Percentiles rank a stretch among this genome's conserved stretches.
Evolutionary conservation across 1,139 yeast genomes (phyloP).

Genomic region (Diutina rugosa): DNA sequence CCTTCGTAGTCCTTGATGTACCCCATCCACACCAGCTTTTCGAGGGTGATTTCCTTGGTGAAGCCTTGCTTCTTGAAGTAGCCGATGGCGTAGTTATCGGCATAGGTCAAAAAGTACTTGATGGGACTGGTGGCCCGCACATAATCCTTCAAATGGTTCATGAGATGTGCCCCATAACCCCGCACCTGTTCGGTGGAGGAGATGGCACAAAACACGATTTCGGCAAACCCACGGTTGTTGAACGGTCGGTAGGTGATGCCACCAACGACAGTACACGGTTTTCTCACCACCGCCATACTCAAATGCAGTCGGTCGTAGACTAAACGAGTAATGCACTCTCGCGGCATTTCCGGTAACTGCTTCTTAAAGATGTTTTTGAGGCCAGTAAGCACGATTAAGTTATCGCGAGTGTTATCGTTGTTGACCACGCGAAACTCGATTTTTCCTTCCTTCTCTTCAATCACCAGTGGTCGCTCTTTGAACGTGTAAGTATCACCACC

Average conservation of each 20-base stretch:
- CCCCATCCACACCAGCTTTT: constrained; percentile 91
- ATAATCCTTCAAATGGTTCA: constrained; percentile 95
- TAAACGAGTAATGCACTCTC: constrained; percentile 86
- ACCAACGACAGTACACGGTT: constrained; percentile 91
- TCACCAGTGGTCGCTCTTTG: constrained; percentile 86
- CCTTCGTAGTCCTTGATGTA: constrained; percentile 98
- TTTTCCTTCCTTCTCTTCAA: constrained; percentile 83
- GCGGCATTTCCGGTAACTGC: constrained; percentile 97
- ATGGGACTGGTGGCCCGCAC: constrained; percentile 83
- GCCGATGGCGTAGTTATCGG: constrained; percentile 97
- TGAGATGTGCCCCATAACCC: constrained; percentile 96
- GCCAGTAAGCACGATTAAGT: constrained; percentile 85
- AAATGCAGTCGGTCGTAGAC: constrained; percentile 92
- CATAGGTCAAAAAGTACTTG: constrained; percentile 84
- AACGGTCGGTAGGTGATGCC: constrained; percentile 96
- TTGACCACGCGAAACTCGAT: constrained; percentile 94
- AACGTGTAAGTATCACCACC: constrained; percentile 79
- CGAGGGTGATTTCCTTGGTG: constrained; percentile 84
- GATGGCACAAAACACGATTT: constrained; percentile 95
- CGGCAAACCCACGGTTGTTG: constrained; percentile 84
- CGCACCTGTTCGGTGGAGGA: constrained; percentile 95
- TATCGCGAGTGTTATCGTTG: constrained; percentile 81
- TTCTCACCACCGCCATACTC: constrained; percentile 90
- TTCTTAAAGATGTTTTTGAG: constrained; percentile 91
- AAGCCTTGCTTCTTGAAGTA: constrained; percentile 97